Evolutionary conservation across 306 rosid genomes (phyloP).

Genomic region (Sicyos edulis): DNA sequence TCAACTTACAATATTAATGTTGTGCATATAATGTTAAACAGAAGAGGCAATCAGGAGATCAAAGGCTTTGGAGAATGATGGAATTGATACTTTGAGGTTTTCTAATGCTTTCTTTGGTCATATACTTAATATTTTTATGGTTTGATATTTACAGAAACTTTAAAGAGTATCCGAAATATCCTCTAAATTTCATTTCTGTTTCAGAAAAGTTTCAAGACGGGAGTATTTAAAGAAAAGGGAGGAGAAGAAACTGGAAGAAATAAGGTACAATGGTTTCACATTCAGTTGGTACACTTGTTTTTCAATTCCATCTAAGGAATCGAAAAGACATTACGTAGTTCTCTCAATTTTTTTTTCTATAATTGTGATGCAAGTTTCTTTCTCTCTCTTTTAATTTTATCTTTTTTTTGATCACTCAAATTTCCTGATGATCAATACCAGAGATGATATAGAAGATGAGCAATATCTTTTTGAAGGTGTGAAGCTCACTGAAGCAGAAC

Average conservation of each 20-base stretch:
- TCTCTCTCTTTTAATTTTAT: neutral
- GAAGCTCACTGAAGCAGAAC: slow-evolving; percentile 66
- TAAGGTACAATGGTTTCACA: slow-evolving; percentile 43
- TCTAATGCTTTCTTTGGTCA: slow-evolving; percentile 17
- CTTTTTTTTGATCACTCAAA: neutral
- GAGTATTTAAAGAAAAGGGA: slow-evolving; percentile 91
- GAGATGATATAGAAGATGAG: slow-evolving; percentile 90
- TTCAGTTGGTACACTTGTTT: slow-evolving; percentile 6
- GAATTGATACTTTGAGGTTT: slow-evolving; percentile 50
- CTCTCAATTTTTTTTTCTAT: neutral
- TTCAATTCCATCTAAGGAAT: neutral
- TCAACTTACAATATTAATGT: slow-evolving; percentile 8
- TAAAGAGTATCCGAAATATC: neutral
- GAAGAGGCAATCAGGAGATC: slow-evolving; percentile 81
- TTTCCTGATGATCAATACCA: slow-evolving; percentile 29
- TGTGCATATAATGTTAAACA: slow-evolving; percentile 38
- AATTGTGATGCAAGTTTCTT: neutral
- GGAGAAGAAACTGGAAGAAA: slow-evolving; percentile 79
- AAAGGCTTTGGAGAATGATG: slow-evolving; percentile 55
- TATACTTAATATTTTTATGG: neutral
- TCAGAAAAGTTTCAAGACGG: slow-evolving; percentile 78
- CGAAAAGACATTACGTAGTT: neutral
- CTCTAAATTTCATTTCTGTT: slow-evolving; percentile 21
- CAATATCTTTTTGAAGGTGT: slow-evolving; percentile 75
- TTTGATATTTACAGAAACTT: neutral